Evolutionary conservation across 2,329 filamentous ascomycete genomes (phyloP), one percentile per base, ranked within the genome.

Genomic region (Hymenotorrendiella dingleyae): DNA sequence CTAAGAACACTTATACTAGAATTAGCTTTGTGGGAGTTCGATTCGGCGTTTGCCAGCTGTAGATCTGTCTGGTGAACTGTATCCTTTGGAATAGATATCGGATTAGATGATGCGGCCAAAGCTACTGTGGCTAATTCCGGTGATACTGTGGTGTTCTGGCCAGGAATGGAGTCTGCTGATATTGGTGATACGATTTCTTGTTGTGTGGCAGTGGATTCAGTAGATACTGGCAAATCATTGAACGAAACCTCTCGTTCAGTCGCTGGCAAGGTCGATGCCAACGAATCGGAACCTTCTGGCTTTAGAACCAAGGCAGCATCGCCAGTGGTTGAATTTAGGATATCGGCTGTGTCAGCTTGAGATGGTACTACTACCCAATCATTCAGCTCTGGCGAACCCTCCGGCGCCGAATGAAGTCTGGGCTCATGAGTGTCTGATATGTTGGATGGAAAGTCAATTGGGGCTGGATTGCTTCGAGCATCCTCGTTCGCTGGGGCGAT

Each of bases 301-400:
- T 34, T 16, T 21, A n/a, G 34, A 9, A 9, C 20, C 4, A 24
- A 10, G 16, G 11, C 19, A 32, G 14, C 17, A 10, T 34, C 32
- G 19, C n/a, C 26, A 9, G 34, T 34, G 20, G 24, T 21, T 9
- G 24, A 22, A 20, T 45, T 28, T 11, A 19, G 19, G 11, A 17
- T 24, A 16, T 48, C 23, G 12, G 36, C 40, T n/a, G 9, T 35
- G 23, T 46, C 46, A n/a, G 27, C 34, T 9, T 45, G 28, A 12
- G 46, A 22, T 9, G 42, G 26, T 10, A 55, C 55, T 41, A 58
- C 49, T 4, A 56, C 54, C 55, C 54, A 55, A 10, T 55, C 54
- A 28, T 47, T 45, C 16, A 10, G 28, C 10, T 39, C 40, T 21
- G 36, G 22, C 6, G 29, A 36, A n/a, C 36, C 40, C 11, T 28